Evolutionary conservation across 495 filamentous ascomycete genomes (phyloP).

Genomic region (Articulospora tetracladia): DNA sequence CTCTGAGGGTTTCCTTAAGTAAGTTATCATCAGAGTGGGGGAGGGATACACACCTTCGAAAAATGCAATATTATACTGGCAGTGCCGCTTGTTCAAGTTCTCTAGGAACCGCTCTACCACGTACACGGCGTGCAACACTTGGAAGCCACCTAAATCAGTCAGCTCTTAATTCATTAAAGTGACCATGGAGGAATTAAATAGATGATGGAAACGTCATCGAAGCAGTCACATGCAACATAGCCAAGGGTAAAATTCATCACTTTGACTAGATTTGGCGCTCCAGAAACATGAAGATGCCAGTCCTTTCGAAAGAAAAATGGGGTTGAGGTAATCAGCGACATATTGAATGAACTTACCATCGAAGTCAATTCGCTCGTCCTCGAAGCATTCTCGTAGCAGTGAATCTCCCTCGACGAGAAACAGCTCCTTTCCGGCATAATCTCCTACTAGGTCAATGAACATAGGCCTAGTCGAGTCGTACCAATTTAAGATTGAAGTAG

Average conservation of each 20-base stretch:
- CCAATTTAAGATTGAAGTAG: conserved; percentile 18
- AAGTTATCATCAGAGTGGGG: neutral
- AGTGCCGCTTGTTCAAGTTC: conserved; percentile 55
- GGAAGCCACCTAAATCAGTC: conserved; percentile 50
- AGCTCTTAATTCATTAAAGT: neutral
- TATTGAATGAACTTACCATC: conserved; percentile 31
- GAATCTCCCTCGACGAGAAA: conserved; percentile 76
- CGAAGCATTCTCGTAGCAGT: conserved; percentile 57
- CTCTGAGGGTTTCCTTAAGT: conserved; percentile 17
- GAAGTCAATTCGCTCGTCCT: conserved; percentile 58
- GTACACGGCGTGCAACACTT: conserved; percentile 67
- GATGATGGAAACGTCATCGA: neutral
- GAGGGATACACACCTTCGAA: conserved; percentile 42
- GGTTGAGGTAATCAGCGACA: neutral
- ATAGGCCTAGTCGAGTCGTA: conserved; percentile 23
- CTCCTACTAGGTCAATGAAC: conserved; percentile 60
- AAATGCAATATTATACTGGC: conserved; percentile 66
- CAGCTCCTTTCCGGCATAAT: conserved; percentile 68
- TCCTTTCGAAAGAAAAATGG: neutral
- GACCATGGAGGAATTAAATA: neutral
- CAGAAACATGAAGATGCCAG: too few relatives aligned
- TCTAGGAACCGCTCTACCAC: conserved; percentile 61
- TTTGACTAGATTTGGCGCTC: too few relatives aligned
- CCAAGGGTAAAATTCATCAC: too few relatives aligned
- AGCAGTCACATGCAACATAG: neutral